Evolutionary conservation across 2,329 filamentous ascomycete genomes (phyloP).

Genomic region (Harringtonia lauricola): DNA sequence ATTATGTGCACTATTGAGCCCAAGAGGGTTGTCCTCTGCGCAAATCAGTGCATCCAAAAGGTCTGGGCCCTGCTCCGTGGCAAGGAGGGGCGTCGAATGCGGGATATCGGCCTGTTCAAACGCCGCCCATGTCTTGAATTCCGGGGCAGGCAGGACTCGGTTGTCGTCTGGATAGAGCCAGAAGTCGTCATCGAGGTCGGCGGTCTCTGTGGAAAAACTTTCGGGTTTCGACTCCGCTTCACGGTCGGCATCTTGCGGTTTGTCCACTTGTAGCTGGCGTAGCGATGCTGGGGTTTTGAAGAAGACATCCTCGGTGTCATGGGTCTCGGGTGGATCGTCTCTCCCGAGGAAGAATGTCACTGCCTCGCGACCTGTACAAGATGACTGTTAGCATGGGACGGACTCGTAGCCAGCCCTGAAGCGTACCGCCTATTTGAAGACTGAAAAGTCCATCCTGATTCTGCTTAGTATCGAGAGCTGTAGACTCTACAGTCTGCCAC

Average conservation of each 20-base stretch:
- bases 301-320: constrained; percentile 21
- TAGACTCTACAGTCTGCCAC: constrained; percentile 26
- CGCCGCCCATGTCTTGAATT: constrained; percentile 58
- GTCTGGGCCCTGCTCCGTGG: constrained; percentile 57
- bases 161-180: constrained; percentile 34
- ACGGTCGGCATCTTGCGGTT: not conserved
- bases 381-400: not conserved
- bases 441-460: constrained; percentile 29
- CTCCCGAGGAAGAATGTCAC: constrained; percentile 8
- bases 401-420: no score
- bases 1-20: constrained; percentile 17
- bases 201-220: no score
- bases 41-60: constrained; percentile 54
- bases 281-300: constrained; percentile 29
- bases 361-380: not conserved
- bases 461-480: not conserved
- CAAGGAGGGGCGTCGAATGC: constrained; percentile 35
- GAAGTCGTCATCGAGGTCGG: constrained; percentile 23
- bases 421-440: constrained; percentile 22
- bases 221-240: not conserved
- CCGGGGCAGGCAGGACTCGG: constrained; percentile 17
- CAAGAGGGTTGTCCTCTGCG: constrained; percentile 27
- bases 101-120: constrained; percentile 36
- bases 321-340: constrained; percentile 2
- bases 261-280: not conserved